These are phyloP conservation scores for Botrytis paeoniae DNA, from an alignment of 2,329 filamentous ascomycete genomes.

Conservation along the genomic window DNA sequence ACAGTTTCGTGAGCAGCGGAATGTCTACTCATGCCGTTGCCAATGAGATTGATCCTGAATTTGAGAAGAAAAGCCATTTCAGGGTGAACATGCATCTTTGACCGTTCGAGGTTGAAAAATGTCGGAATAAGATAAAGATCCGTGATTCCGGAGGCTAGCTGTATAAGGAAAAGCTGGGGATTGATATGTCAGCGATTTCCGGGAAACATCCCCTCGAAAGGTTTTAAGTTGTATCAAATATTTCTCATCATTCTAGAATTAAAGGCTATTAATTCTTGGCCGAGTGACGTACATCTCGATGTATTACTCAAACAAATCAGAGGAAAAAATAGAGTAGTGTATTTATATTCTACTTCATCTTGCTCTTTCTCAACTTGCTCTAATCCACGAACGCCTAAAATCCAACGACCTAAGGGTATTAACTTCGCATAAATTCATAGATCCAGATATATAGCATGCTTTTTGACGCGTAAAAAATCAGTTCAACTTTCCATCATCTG, in stretches of 20 bases:
- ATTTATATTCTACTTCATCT: neutral
- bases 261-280: neutral
- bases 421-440: constrained; percentile 10
- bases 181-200: neutral
- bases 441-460: neutral
- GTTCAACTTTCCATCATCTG: constrained; percentile 3
- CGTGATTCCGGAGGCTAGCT: constrained; percentile 11
- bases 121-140: constrained; percentile 2
- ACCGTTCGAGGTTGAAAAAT: constrained; percentile 1
- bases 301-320: neutral
- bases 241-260: neutral
- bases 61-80: neutral
- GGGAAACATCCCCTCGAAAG: neutral
- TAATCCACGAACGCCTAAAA: constrained; percentile 4
- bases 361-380: neutral
- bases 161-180: neutral
- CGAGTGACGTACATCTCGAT: neutral
- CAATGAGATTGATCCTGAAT: neutral
- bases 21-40: neutral
- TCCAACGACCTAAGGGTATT: constrained; percentile 14
- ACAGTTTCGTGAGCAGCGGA: neutral
- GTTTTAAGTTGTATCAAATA: neutral
- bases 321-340: neutral
- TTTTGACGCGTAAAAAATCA: neutral
- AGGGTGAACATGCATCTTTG: neutral